Evolutionary conservation across 768 basidiomycete species (phyloP), one percentile per base, ranked within the genome.

Genomic region (Punctularia strigosozonata): DNA sequence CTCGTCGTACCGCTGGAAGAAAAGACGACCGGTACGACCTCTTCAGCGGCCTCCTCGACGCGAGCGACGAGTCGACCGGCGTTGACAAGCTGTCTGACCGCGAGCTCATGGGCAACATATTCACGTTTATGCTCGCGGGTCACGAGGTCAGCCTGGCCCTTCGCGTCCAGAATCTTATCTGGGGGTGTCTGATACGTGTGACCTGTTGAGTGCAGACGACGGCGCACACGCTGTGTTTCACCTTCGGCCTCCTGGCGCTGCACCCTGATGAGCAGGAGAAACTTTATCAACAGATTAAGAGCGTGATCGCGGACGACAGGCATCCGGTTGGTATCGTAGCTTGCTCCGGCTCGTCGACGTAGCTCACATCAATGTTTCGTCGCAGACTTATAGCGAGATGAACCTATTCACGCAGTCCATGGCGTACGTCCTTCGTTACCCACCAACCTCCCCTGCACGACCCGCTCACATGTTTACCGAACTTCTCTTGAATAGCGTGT

Each of bases 231-330:
- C 45, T 62, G 6, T 44, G 49, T 18, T 61, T 53, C 45, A 48
- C 56, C 1, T 46, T 65, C 38, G 60, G 42, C 7, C 43, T 62
- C 26, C 55, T 67, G 1, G 65, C 65, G 5, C 43, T 63, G n/a
- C 50, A 67, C 44, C 62, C 49, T n/a, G 60, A 63, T 2, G 55
- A 60, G 25, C 65, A 67, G 42, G 58, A 64, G 34, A 54, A 44
- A 33, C 47, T 65, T 13, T 59, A 58, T 42, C 48, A 57, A 18
- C 51, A 60, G 28, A 52, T 62, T 41, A 49, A 53, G 25, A 36
- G 34, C 12, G 48, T 57, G 15, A 36, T 57, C 10, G 46, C 49
- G 4, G 47, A 52, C 12, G 54, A 39, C 33, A 30, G 47, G 26
- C 15, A 44, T 7, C 56, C 61, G 10, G 57, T 57, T 35, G 26